A percentile compares a stretch with the other conserved stretches of the same genome.
Evolutionary conservation across 2,329 filamentous ascomycete genomes (phyloP).

Genomic region (Penicillium griseofulvum): DNA sequence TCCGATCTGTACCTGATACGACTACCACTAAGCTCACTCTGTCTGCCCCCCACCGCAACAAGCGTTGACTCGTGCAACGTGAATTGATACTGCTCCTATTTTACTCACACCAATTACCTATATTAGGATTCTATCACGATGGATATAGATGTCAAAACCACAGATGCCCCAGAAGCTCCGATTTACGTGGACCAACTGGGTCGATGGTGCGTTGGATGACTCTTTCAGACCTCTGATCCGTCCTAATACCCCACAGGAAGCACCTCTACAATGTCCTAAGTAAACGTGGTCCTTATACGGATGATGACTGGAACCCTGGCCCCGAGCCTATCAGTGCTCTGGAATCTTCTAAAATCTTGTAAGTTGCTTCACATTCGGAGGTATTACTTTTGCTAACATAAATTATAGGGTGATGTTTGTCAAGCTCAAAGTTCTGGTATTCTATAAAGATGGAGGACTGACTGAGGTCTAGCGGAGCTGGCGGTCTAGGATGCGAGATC

Average conservation of each 20-base stretch:
- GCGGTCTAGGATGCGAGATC: constrained; percentile 92
- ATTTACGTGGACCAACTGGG: constrained; percentile 4
- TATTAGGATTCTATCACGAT: constrained; percentile 1
- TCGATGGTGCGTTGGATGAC: constrained; percentile 16
- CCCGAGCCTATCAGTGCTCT: constrained; percentile 55
- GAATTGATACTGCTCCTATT: constrained; percentile 3
- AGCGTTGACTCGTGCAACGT: background rate
- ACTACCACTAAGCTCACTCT: background rate
- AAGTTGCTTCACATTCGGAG: constrained; percentile 32
- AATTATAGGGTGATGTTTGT: constrained; percentile 53
- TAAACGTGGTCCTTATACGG: constrained; percentile 76
- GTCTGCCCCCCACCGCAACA: background rate
- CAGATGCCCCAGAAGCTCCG: background rate
- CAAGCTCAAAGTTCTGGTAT: background rate
- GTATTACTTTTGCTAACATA: constrained; percentile 20
- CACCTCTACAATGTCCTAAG: constrained; percentile 79
- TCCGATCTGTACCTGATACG: background rate
- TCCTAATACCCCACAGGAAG: constrained; percentile 56
- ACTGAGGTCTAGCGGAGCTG: constrained; percentile 68
- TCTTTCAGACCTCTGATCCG: background rate
- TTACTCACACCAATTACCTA: background rate
- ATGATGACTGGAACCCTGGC: constrained; percentile 57
- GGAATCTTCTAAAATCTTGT: constrained; percentile 73
- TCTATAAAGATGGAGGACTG: background rate
- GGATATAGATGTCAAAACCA: background rate